Evolutionary conservation across 139 green algal species (phyloP), one percentile per base, ranked within the genome.

Genomic region (Trebouxia sp.): DNA sequence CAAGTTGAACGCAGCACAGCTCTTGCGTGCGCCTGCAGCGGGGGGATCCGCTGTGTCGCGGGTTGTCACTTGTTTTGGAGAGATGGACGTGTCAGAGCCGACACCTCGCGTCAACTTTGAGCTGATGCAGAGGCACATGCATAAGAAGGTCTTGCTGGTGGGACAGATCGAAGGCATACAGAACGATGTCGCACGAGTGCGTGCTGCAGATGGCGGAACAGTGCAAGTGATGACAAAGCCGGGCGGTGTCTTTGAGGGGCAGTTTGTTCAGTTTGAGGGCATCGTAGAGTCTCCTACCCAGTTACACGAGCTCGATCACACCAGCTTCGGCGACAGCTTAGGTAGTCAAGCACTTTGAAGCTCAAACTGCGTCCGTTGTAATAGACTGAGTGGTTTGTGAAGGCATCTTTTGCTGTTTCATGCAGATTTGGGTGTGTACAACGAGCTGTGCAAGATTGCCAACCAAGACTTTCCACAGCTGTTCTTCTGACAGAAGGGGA

Each of bases 391-490:
- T 35, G 53, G 12, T 28, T 5, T 2, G 32, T 2, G 15, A 5
- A 28, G 10, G 28, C 28, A 5, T 62, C 22, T 35, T 28, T 35
- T 65, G 55, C 26, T 80, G 35, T 20, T 12, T 28, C 37, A 3
- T 83, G 83, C 89, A 94, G 91, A 95, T 77, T 83, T 95, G 78
- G 51, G 83, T 38, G 88, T 90, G 28, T 93, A 95, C 82, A 91
- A 92, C 72, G 87, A 95, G 79, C 50, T 93, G 8, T 86, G 85
- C 67, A 93, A 90, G 65, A 86, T 94, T 9, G 58, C 76, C 26
- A 90, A 92, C 79, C 79, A 67, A 24, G 62, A 82, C 39, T 86
- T 88, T 67, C 56, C 50, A 32, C 47, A 51, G 24, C 76, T 94
- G 12, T 94, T 94, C 62, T 75, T 75, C 11, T 83, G 58, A 74